Conservation (phyloP, 2,329 filamentous ascomycete genomes). For the Sclerotinia nivalis region DNA sequence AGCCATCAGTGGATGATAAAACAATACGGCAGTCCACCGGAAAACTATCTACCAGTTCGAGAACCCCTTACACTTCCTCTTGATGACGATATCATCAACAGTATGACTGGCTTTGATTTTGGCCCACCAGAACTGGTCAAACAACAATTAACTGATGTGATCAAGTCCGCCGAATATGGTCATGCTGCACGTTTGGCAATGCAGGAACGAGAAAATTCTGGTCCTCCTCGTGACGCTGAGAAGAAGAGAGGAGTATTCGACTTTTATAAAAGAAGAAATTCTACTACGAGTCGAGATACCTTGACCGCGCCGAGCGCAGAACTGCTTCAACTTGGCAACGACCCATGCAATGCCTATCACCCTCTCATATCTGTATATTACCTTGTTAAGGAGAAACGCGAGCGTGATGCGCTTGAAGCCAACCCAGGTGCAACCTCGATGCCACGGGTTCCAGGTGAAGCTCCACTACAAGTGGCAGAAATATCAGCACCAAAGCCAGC, state of each 20-base stretch:
- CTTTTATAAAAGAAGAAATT: constrained; percentile 94
- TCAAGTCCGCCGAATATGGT: constrained; percentile 94
- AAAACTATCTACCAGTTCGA: constrained; percentile 81
- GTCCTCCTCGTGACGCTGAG: constrained; percentile 61
- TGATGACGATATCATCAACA: constrained; percentile 78
- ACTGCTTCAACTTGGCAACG: constrained; percentile 75
- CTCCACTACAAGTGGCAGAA: constrained; percentile 64
- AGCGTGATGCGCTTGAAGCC: constrained; percentile 64
- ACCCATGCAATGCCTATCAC: constrained; percentile 90
- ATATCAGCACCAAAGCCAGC: constrained; percentile 80
- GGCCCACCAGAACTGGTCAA: constrained; percentile 82
- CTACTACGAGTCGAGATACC: constrained; percentile 84
- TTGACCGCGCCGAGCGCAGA: constrained; percentile 82
- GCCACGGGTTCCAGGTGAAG: constrained; percentile 56
- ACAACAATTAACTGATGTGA: constrained; percentile 76
- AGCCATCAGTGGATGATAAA: constrained; percentile 95
- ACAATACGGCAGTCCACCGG: constrained; percentile 80
- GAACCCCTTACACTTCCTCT: constrained; percentile 85
- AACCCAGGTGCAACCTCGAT: constrained; percentile 61
- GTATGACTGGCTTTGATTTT: constrained; percentile 98
- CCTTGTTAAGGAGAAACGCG: constrained; percentile 90
- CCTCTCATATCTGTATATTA: constrained; percentile 94
- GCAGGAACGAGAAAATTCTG: constrained; percentile 63
- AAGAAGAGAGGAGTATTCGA: constrained; percentile 86
- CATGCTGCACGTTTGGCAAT: constrained; percentile 72